Base-by-base conservation (phyloP, 139 green algal genomes). In the Volvox reticuliferus region DNA sequence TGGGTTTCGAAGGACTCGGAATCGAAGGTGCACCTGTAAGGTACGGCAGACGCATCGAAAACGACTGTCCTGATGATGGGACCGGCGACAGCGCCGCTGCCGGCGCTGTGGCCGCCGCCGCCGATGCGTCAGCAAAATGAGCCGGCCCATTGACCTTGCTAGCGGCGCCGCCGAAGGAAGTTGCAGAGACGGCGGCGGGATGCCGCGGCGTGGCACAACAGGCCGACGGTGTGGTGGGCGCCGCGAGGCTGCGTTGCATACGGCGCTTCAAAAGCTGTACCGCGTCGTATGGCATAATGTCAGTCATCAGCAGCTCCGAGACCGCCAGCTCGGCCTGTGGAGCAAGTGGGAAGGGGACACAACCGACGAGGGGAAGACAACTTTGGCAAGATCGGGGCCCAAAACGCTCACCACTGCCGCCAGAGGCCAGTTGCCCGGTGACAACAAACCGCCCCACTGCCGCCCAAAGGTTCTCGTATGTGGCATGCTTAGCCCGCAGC, bases 251-350 rank as follows among this genome's bases (percentile, higher is more conserved):
- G 30, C 50, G 44, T 0, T 75, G 73, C 22, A 84, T 28, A 22
- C 73, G 73, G 50, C 86, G 86, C 73, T 90, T 90, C 24, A 90
- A 75, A 33, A 90, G 73, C 55, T 83, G 86, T 44, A 90, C 13
- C 12, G 86, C 86, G 30, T 76, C 50, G 30, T 83, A 61, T n/a
- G 86, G 86, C 86, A 90, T 90, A 16, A 90, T 76, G 86, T 90
- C 86, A 1, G 50, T 32, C 86, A 90, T 90, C 21, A 90, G 30
- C 30, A 83, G 30, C 30, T 90, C 86, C 19, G 30, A 36, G 13
- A 90, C 86, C 21, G 86, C 86, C 71, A 90, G 71, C 86, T 90
- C 86, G 12, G 71, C 86, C 85, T 89, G 69, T 50, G 50, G 55
- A 18, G 80, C 67, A 28, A 26, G 67, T 55, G 44, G 44, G n/a